These are phyloP conservation scores for Lactarius akahatsu DNA, from an alignment of 768 basidiomycete species.

Conservation along the genomic window DNA sequence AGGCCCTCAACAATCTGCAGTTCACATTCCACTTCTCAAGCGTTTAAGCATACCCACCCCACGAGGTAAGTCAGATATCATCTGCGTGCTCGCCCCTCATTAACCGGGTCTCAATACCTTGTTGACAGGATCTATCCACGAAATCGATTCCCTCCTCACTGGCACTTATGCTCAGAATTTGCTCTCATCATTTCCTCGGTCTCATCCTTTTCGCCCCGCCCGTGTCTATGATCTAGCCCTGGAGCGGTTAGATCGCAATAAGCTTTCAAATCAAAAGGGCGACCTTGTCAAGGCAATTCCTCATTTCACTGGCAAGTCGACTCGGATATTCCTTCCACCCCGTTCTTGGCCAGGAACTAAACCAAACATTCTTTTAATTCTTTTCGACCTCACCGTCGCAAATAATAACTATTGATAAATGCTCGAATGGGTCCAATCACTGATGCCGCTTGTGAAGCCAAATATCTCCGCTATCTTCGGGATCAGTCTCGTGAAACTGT, in stretches of 20 bases:
- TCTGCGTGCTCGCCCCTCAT: not conserved
- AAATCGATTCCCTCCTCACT: not conserved
- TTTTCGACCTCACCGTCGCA: too few species aligned
- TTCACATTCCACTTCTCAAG: too few species aligned
- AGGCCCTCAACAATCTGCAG: too few species aligned
- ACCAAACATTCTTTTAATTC: too few species aligned
- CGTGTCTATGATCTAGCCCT: not conserved
- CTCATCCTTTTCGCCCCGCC: not conserved
- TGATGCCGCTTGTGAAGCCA: not conserved
- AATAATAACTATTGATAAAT: too few species aligned
- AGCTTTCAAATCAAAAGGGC: not conserved
- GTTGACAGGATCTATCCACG: not conserved
- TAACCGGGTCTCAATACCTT: not conserved
- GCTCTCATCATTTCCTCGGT: not conserved
- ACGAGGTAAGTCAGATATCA: not conserved
- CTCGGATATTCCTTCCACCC: not conserved
- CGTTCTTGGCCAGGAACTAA: too few species aligned
- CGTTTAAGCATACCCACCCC: too few species aligned
- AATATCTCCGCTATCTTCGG: not conserved
- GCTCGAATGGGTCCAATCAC: not conserved
- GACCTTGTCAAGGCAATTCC: constrained; percentile 4
- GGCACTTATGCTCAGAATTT: not conserved
- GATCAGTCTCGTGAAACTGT: not conserved
- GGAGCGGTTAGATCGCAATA: not conserved
- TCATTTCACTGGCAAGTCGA: not conserved